A percentile compares a stretch with the other conserved stretches of the same genome.
These are phyloP conservation scores for Drechslerella stenobrocha DNA, from an alignment of 2,329 filamentous ascomycete genomes.

Conservation along the genomic window DNA sequence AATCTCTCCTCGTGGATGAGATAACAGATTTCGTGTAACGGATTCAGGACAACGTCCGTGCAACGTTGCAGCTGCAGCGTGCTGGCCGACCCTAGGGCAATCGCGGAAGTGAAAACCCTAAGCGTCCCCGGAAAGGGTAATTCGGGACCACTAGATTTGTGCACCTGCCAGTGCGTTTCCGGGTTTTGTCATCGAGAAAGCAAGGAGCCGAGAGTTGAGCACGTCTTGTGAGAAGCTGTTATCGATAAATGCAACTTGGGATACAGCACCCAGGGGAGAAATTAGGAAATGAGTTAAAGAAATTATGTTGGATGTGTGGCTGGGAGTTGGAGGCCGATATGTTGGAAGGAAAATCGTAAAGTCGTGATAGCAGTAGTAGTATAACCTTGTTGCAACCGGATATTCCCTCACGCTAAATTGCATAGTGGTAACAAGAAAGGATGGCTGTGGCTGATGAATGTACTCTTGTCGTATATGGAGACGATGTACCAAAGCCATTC, in stretches of 20 bases:
- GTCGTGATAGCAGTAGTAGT: slow-evolving; percentile 24
- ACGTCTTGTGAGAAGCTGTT: not conserved
- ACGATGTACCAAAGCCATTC: no score
- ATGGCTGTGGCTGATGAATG: no score
- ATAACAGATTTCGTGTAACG: not conserved
- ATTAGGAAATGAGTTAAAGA: not conserved
- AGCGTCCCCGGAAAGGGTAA: slow-evolving; percentile 27
- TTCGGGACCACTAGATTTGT: slow-evolving; percentile 20
- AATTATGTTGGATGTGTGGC: not conserved
- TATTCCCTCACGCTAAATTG: slow-evolving; percentile 38
- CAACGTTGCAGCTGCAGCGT: slow-evolving; percentile 21
- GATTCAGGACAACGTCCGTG: not conserved
- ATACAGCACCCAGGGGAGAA: slow-evolving; percentile 2
- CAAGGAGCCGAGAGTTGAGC: slow-evolving; percentile 4
- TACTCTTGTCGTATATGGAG: no score
- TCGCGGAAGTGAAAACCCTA: slow-evolving; percentile 10
- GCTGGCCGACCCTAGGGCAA: slow-evolving; percentile 8
- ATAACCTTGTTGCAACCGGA: slow-evolving; percentile 16
- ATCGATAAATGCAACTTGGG: no score
- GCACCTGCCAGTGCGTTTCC: not conserved
- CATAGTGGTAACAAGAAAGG: slow-evolving; percentile 15
- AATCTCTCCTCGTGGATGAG: slow-evolving; percentile 1
- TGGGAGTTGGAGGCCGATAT: not conserved
- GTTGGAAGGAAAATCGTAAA: slow-evolving; percentile 19
- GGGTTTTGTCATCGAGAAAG: not conserved